These are phyloP conservation scores for Lycium barbarum DNA, from an alignment of 257 asterid genomes.

Conservation along the genomic window DNA sequence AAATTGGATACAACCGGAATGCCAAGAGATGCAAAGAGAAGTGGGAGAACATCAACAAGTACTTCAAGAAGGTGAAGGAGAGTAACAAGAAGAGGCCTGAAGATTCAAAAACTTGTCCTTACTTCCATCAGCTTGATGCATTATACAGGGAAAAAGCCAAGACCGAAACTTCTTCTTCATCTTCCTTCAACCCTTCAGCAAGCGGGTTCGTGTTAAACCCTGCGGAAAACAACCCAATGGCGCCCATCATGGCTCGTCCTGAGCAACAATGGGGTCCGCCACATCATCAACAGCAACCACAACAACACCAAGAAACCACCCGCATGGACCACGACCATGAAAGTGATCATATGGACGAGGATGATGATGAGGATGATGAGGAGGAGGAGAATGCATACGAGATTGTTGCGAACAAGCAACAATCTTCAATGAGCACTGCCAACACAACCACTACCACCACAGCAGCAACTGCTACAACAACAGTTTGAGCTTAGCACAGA, in stretches of 20 bases:
- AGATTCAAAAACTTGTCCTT: slow-evolving; percentile 93
- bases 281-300: slow-evolving; percentile 35
- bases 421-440: slow-evolving; percentile 53
- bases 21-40: slow-evolving; percentile 95
- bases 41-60: slow-evolving; percentile 98
- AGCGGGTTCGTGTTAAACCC: slow-evolving; percentile 34
- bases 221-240: slow-evolving; percentile 46
- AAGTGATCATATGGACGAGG: slow-evolving; percentile 42
- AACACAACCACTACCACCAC: slow-evolving; percentile 41
- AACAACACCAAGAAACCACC: slow-evolving; percentile 26
- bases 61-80: slow-evolving; percentile 93
- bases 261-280: slow-evolving; percentile 80
- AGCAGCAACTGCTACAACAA: neutral
- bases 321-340: slow-evolving; percentile 41
- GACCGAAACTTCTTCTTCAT: slow-evolving; percentile 27
- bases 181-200: slow-evolving; percentile 35
- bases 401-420: slow-evolving; percentile 66
- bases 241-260: slow-evolving; percentile 89
- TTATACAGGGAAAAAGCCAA: slow-evolving; percentile 69
- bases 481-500: slow-evolving; percentile 23
- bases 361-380: slow-evolving; percentile 51
- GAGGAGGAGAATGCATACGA: slow-evolving; percentile 64
- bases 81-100: slow-evolving; percentile 81
- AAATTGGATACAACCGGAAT: slow-evolving; percentile 73
- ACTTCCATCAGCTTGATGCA: slow-evolving; percentile 83